A percentile compares a stretch with the other conserved stretches of the same genome.
Evolutionary conservation across 2,329 filamentous ascomycete genomes (phyloP).

Genomic region (Fusarium goolgardi): DNA sequence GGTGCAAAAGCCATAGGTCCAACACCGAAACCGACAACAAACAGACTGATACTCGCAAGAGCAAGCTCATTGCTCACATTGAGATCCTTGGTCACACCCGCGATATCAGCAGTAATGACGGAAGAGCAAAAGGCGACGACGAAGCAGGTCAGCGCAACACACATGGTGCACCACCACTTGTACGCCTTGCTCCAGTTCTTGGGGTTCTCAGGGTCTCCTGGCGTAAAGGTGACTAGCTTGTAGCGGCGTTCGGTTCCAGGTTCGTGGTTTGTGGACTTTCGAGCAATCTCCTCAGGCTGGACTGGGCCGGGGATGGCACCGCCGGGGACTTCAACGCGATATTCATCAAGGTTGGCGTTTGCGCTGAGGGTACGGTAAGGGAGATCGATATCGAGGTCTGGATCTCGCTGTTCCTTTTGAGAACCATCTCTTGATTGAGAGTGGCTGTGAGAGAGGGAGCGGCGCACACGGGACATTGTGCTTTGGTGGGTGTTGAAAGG

Average conservation of each 20-base stretch:
- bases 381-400: slow-evolving; percentile 64
- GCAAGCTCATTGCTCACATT: slow-evolving; percentile 77
- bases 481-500: slow-evolving; percentile 42
- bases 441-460: slow-evolving; percentile 40
- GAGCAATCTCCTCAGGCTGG: slow-evolving; percentile 44
- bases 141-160: slow-evolving; percentile 81
- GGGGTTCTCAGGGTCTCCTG: slow-evolving; percentile 79
- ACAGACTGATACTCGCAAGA: slow-evolving; percentile 77
- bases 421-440: slow-evolving; percentile 26
- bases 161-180: slow-evolving; percentile 90
- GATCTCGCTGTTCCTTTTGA: slow-evolving; percentile 54
- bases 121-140: slow-evolving; percentile 77
- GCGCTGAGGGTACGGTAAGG: slow-evolving; percentile 73
- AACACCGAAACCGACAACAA: slow-evolving; percentile 84
- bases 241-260: slow-evolving; percentile 51
- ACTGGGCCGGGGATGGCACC: slow-evolving; percentile 69
- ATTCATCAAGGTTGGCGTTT: slow-evolving; percentile 73
- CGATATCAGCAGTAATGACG: slow-evolving; percentile 82
- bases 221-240: slow-evolving; percentile 72
- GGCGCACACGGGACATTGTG: slow-evolving; percentile 34
- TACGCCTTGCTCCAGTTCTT: slow-evolving; percentile 85
- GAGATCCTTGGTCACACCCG: slow-evolving; percentile 72
- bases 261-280: slow-evolving; percentile 28
- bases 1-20: slow-evolving; percentile 86
- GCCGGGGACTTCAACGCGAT: slow-evolving; percentile 68